phyloP scores from a whole-genome alignment of 2,329 filamentous ascomycete genomes.

The Metarhizium guizhouense region DNA sequence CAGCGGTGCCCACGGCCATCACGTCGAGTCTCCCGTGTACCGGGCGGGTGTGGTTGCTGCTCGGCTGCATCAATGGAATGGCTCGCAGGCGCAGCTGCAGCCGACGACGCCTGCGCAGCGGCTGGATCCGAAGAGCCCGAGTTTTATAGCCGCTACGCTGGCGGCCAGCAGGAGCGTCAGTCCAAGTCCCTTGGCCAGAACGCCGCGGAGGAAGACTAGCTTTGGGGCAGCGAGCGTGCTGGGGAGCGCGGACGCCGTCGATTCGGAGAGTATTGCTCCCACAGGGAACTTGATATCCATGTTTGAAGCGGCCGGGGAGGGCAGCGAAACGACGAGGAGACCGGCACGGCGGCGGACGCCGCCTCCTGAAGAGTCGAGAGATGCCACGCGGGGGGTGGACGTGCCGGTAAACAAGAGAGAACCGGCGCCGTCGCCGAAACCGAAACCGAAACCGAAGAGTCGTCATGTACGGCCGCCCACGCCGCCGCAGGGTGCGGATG shows the following conservation, averaged over 20 bases:
- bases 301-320: slow-evolving; percentile 47
- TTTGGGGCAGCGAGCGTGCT: slow-evolving; percentile 19
- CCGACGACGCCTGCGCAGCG: not conserved
- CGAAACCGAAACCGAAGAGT: not conserved
- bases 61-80: slow-evolving; percentile 14
- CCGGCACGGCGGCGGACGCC: slow-evolving; percentile 9
- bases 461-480: not conserved
- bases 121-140: slow-evolving; percentile 39
- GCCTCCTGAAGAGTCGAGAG: not conserved
- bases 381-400: not conserved
- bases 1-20: slow-evolving; percentile 5
- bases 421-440: not conserved
- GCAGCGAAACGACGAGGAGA: slow-evolving; percentile 25
- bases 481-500: not conserved
- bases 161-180: slow-evolving; percentile 44
- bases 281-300: slow-evolving; percentile 58
- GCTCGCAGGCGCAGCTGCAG: not conserved
- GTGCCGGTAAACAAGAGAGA: not conserved
- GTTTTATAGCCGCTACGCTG: slow-evolving; percentile 49
- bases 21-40: not conserved
- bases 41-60: slow-evolving; percentile 11
- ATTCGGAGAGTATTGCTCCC: slow-evolving; percentile 51
- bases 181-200: slow-evolving; percentile 18
- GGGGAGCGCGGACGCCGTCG: slow-evolving; percentile 18
- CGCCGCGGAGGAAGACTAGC: slow-evolving; percentile 21